Evolutionary conservation across 2,329 filamentous ascomycete species (phyloP).

Genomic region (Ophiostoma pallidulum): DNA sequence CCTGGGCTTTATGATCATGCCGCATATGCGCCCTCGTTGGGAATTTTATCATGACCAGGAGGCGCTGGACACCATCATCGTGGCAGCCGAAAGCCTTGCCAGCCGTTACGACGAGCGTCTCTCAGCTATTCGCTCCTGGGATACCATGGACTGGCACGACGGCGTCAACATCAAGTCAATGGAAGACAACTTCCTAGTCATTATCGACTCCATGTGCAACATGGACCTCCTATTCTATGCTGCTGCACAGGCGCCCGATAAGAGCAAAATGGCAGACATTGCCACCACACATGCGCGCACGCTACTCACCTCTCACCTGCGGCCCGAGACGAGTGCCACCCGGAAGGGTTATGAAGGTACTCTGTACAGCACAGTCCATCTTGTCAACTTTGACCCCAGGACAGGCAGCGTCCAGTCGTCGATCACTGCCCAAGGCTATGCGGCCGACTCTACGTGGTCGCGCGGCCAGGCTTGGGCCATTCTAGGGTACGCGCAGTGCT

Average conservation of each 20-base stretch:
- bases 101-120: conserved; percentile 33
- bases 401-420: conserved; percentile 33
- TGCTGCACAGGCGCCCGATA: conserved; percentile 19
- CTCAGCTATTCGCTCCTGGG: conserved; percentile 41
- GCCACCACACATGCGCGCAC: conserved; percentile 32
- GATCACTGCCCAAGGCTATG: conserved; percentile 39
- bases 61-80: background rate
- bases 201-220: conserved; percentile 35
- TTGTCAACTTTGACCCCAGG: conserved; percentile 37
- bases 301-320: conserved; percentile 31
- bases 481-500: conserved; percentile 41
- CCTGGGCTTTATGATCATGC: conserved; percentile 38
- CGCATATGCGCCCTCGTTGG: conserved; percentile 11
- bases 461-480: conserved; percentile 44
- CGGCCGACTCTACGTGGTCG: conserved; percentile 38
- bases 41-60: conserved; percentile 1
- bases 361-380: conserved; percentile 37
- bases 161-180: conserved; percentile 25
- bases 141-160: conserved; percentile 25
- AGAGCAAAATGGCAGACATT: conserved; percentile 21
- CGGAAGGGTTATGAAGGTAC: too few relatives aligned
- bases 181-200: conserved; percentile 29
- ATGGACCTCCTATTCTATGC: conserved; percentile 30
- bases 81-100: conserved; percentile 34
- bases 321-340: conserved; percentile 30